These are phyloP conservation scores for Aurifilum marmelostoma DNA, from an alignment of 2,329 filamentous ascomycete genomes.

Conservation along the genomic window DNA sequence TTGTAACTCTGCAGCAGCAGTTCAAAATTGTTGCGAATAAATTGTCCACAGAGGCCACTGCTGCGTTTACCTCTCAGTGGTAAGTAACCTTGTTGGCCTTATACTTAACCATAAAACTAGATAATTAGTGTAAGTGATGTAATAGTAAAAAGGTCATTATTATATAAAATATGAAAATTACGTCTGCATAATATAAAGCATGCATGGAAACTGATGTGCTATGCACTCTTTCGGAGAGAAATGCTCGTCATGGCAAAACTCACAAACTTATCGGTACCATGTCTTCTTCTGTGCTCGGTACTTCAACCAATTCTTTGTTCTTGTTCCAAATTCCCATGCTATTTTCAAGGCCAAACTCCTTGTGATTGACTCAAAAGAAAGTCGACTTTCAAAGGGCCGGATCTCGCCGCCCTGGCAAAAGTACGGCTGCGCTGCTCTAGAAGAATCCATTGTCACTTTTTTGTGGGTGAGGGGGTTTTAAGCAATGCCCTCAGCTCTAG, in stretches of 20 bases:
- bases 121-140: not conserved
- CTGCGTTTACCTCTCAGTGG: conserved; percentile 7
- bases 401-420: not conserved
- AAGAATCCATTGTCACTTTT: not conserved
- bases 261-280: no score
- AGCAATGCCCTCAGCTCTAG: not conserved
- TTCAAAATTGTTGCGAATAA: conserved; percentile 4
- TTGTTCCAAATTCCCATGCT: not conserved
- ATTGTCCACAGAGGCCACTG: conserved; percentile 3
- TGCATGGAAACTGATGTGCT: no score
- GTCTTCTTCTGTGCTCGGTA: not conserved
- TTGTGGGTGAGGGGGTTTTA: not conserved
- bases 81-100: not conserved
- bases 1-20: conserved; percentile 4
- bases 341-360: not conserved
- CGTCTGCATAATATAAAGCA: no score
- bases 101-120: no score
- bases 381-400: not conserved
- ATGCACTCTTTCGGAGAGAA: no score
- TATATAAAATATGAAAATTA: no score
- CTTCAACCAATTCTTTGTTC: not conserved
- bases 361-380: not conserved
- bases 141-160: not conserved
- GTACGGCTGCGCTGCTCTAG: not conserved
- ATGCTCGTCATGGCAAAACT: no score